phyloP scores from a whole-genome alignment of 2,329 filamentous ascomycete species.

The Clonostachys rosea region DNA sequence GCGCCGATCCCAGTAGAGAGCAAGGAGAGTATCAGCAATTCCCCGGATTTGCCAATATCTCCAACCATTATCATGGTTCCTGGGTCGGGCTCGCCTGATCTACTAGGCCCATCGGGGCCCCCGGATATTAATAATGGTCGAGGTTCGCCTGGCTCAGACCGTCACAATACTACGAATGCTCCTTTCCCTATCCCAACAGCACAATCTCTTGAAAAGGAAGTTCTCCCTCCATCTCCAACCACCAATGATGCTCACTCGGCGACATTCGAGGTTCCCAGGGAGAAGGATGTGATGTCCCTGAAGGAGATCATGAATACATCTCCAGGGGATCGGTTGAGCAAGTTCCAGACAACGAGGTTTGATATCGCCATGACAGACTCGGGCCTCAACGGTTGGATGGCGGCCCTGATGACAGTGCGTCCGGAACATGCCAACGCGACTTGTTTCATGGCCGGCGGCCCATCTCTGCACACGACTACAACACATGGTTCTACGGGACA shows the following conservation, averaged over 20 bases:
- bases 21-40: too few relatives aligned
- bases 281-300: constrained; percentile 49
- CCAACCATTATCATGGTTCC: too few relatives aligned
- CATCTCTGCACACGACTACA: constrained; percentile 1
- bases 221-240: not conserved
- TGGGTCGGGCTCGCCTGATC: too few relatives aligned
- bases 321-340: constrained; percentile 63
- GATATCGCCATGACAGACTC: constrained; percentile 66
- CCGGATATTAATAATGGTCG: too few relatives aligned
- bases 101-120: too few relatives aligned
- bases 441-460: constrained; percentile 15
- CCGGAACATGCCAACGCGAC: constrained; percentile 40
- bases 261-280: too few relatives aligned
- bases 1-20: too few relatives aligned
- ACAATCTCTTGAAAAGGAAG: not conserved
- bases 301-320: constrained; percentile 72
- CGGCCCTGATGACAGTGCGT: constrained; percentile 34
- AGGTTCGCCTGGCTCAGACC: too few relatives aligned
- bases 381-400: constrained; percentile 61
- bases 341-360: constrained; percentile 8
- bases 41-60: too few relatives aligned
- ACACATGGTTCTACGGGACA: not conserved
- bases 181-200: too few relatives aligned
- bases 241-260: not conserved
- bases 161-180: too few relatives aligned